A percentile compares a stretch with the other conserved stretches of the same genome.
phyloP scores from a whole-genome alignment of 495 filamentous ascomycete genomes.

The Hypoxylon lienhwacheense region DNA sequence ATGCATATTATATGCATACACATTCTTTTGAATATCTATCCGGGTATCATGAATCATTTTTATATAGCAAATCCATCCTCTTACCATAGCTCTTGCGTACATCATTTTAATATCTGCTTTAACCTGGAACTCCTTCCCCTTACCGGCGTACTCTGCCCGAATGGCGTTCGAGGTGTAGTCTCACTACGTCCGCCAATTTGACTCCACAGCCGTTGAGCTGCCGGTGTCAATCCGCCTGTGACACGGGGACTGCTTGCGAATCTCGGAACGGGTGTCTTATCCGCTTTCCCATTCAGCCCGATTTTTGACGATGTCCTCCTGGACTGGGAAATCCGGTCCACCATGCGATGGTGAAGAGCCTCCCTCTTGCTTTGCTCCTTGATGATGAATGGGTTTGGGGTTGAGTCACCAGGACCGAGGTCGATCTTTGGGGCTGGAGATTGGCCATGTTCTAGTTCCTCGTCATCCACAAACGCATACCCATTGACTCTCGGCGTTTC shows the following conservation, averaged over 20 bases:
- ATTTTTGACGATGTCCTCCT: slow-evolving; percentile 58
- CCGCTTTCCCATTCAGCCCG: slow-evolving; percentile 58
- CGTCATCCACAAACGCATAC: slow-evolving; percentile 92
- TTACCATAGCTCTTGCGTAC: slow-evolving; percentile 8
- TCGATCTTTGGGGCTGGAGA: slow-evolving; percentile 41
- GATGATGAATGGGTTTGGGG: slow-evolving; percentile 82
- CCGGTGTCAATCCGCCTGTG: slow-evolving; percentile 69
- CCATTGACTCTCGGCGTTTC: slow-evolving; percentile 90
- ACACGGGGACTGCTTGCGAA: slow-evolving; percentile 76
- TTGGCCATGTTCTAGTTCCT: slow-evolving; percentile 51
- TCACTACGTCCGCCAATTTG: slow-evolving; percentile 61
- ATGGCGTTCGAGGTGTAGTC: slow-evolving; percentile 52
- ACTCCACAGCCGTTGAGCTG: slow-evolving; percentile 75
- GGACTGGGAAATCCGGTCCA: slow-evolving; percentile 76
- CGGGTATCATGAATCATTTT: slow-evolving; percentile 19
- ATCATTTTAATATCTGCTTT: slow-evolving; percentile 33
- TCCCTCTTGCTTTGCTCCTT: slow-evolving; percentile 76
- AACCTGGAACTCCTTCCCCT: slow-evolving; percentile 39
- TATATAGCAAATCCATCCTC: too few species aligned
- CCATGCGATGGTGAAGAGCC: slow-evolving; percentile 84
- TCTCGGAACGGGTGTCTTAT: slow-evolving; percentile 64
- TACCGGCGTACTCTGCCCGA: slow-evolving; percentile 46
- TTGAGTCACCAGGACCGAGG: slow-evolving; percentile 62
- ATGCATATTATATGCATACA: slow-evolving; percentile 1
- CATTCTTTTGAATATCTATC: neutral